Evolutionary conservation across 164 flowering plant genomes (phyloP).

Genomic region (Nelumbo lutea): DNA sequence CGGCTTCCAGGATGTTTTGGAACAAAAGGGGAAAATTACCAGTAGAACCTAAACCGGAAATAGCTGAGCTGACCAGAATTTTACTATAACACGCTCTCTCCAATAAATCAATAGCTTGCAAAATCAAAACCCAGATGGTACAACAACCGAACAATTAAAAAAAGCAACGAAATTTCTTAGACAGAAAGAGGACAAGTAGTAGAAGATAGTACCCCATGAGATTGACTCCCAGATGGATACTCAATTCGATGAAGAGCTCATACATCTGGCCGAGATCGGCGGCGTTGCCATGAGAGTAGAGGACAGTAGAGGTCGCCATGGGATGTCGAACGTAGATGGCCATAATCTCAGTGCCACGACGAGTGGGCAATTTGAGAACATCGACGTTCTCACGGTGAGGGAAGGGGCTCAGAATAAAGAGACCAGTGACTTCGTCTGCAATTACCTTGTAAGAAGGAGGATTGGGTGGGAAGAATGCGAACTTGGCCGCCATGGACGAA

Average conservation of each 20-base stretch:
- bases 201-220: slow-evolving; percentile 64
- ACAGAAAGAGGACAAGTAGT: neutral
- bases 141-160: neutral
- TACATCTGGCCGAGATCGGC: slow-evolving; percentile 98
- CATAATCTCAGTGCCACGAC: slow-evolving; percentile 71
- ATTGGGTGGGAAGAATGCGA: slow-evolving; percentile 70
- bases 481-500: slow-evolving; percentile 94
- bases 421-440: slow-evolving; percentile 54
- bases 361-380: slow-evolving; percentile 58
- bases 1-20: no score
- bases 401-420: slow-evolving; percentile 47
- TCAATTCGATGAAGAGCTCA: slow-evolving; percentile 84
- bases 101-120: neutral
- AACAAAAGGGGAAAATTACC: no score
- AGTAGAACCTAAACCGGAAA: neutral
- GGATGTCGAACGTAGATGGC: slow-evolving; percentile 77
- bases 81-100: neutral
- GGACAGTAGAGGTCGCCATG: slow-evolving; percentile 78
- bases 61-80: neutral
- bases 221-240: slow-evolving; percentile 81
- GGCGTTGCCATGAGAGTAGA: slow-evolving; percentile 96
- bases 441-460: slow-evolving; percentile 45
- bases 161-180: neutral
- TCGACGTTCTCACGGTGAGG: slow-evolving; percentile 94
- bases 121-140: slow-evolving; percentile 15